These are phyloP conservation scores for Salisapilia sapeloensis DNA, from an alignment of 352 stramenopile species.

Conservation along the genomic window DNA sequence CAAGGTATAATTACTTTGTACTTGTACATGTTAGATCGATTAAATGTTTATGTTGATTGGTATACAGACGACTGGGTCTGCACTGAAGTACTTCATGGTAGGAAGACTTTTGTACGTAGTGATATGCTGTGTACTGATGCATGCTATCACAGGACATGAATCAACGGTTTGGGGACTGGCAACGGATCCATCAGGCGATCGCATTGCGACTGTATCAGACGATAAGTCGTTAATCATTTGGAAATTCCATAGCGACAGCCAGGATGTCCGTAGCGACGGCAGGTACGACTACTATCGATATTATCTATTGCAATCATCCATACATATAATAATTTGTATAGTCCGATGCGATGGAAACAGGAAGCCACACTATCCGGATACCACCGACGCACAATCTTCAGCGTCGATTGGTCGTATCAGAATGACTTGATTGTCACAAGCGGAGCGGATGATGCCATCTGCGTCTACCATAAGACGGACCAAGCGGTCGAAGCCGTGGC, in stretches of 20 bases:
- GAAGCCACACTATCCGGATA: conserved; percentile 59
- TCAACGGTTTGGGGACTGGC: conserved; percentile 92
- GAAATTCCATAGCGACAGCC: conserved; percentile 58
- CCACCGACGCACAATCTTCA: conserved; percentile 86
- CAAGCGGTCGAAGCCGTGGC: conserved; percentile 52
- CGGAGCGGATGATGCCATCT: conserved; percentile 84
- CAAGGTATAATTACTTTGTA: conserved; percentile 10
- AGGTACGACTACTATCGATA: conserved; percentile 8
- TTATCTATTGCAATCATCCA: not conserved
- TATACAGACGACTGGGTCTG: conserved; percentile 91
- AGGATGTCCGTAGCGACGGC: conserved; percentile 22
- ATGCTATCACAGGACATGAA: conserved; percentile 30
- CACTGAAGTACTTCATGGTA: conserved; percentile 79
- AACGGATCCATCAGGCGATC: conserved; percentile 49
- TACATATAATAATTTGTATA: conserved; percentile 3
- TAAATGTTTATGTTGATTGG: not conserved
- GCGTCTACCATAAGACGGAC: conserved; percentile 43
- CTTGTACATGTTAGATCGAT: not conserved
- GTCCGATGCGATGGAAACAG: conserved; percentile 68
- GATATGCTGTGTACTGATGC: not conserved
- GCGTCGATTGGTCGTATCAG: conserved; percentile 81
- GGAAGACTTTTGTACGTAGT: not conserved
- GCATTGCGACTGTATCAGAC: conserved; percentile 82
- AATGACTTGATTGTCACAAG: conserved; percentile 80
- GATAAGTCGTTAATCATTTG: conserved; percentile 90